A percentile compares a stretch with the other conserved stretches of the same genome.
These are phyloP conservation scores for Linnemannia schmuckeri DNA, from an alignment of 192 early-diverging fungal species.

Conservation along the genomic window DNA sequence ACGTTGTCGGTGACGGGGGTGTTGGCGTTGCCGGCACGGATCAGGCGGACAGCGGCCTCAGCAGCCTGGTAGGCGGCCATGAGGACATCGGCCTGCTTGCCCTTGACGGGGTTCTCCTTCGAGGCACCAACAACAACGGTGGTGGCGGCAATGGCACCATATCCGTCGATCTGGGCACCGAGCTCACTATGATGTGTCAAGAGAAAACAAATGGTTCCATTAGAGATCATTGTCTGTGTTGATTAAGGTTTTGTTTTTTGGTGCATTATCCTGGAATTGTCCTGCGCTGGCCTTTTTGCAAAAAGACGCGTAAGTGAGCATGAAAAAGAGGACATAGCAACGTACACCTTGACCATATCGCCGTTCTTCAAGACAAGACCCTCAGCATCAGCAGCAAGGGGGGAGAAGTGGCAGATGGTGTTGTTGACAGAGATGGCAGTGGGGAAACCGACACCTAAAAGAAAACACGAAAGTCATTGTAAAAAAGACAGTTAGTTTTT, in stretches of 20 bases:
- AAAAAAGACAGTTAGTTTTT: not conserved
- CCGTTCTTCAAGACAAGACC: conserved; percentile 76
- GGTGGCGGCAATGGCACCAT: conserved; percentile 82
- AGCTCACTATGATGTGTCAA: conserved; percentile 66
- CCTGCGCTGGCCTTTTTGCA: not conserved
- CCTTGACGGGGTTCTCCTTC: conserved; percentile 82
- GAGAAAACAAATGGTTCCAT: not conserved
- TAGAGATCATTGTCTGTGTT: not conserved
- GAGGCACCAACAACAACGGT: conserved; percentile 89
- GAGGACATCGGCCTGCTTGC: conserved; percentile 88
- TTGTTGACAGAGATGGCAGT: conserved; percentile 90
- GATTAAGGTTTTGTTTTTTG: not conserved
- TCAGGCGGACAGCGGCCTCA: conserved; percentile 87
- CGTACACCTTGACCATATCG: conserved; percentile 92
- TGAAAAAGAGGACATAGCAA: conserved; percentile 20
- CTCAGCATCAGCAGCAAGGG: conserved; percentile 80
- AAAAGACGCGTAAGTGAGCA: conserved; percentile 5
- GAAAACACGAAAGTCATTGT: not conserved
- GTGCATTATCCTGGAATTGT: not conserved
- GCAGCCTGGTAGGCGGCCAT: conserved; percentile 87
- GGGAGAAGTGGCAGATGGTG: conserved; percentile 86
- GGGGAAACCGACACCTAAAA: conserved; percentile 85
- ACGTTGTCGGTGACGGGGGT: conserved; percentile 82
- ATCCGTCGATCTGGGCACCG: conserved; percentile 95
- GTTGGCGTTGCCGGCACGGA: conserved; percentile 85